Conservation (phyloP, 495 filamentous ascomycete genomes). For the Podospora didyma region DNA sequence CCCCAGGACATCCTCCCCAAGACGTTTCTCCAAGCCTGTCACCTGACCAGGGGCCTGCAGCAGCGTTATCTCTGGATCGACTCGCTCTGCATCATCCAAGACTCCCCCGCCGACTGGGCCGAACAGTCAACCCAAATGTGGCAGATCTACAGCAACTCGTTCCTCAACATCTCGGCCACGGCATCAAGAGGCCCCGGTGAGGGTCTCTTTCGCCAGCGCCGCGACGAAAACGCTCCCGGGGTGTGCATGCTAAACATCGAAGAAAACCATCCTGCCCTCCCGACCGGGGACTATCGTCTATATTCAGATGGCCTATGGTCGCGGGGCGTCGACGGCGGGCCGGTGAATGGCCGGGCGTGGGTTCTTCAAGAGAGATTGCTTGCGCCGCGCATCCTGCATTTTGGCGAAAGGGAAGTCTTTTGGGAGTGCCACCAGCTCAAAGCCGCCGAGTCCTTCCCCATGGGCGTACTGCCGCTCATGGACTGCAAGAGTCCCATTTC, state of each 20-base stretch:
- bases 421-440: conserved; percentile 24
- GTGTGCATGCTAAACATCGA: not conserved
- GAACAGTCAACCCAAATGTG: conserved; percentile 3
- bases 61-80: conserved; percentile 27
- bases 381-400: conserved; percentile 19
- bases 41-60: not conserved
- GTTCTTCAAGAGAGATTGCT: conserved; percentile 30
- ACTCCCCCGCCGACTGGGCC: not conserved
- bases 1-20: not conserved
- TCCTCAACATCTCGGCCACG: conserved; percentile 10
- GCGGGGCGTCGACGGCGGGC: not conserved
- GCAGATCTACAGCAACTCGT: conserved; percentile 13
- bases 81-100: not conserved
- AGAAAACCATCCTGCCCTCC: not conserved
- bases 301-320: not conserved
- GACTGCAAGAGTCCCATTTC: not conserved
- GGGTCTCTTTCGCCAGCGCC: not conserved
- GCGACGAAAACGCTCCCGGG: not conserved
- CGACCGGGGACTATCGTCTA: not conserved
- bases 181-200: not conserved
- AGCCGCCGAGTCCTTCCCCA: not conserved
- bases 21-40: conserved; percentile 3
- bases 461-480: not conserved
- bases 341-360: conserved; percentile 23
- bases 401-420: conserved; percentile 15